Base-by-base conservation (phyloP, 495 filamentous ascomycete species). In the Trichocladium uniseriatum region DNA sequence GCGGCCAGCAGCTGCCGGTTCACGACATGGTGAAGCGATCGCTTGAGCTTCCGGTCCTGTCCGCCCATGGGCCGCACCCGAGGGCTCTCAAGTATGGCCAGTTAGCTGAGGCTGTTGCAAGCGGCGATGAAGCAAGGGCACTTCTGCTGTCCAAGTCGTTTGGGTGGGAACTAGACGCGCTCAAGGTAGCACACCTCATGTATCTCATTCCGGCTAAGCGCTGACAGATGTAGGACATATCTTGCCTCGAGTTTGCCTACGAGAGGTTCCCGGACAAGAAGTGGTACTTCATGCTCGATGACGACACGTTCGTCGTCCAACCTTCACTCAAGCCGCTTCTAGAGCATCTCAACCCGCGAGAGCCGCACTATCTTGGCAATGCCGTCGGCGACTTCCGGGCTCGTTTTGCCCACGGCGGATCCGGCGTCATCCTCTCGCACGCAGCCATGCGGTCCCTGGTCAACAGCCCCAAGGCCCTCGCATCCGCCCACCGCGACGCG, bases 371-470 rank as follows among this genome's bases (percentile, higher is more conserved):
- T 51, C 49, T 75, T n/a, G 72, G 72, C n/a, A 75, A 72, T 41
- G 67, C 70, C 3, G 70, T 74, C 3, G 72, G 72, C 21, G 71
- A 71, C 43, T 75, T 64, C 53, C 63, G 62, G 24, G 59, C 57
- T 2, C 69, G 72, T 40, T 75, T 75, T 51, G 70, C 71, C 13
- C 72, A 75, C 48, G 72, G 72, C 7, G 71, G 72, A 6, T 74
- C 71, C 5, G 66, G 64, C 15, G 57, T 73, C 16, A 53, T 73
- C 22, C 53, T 75, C 11, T 74, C 71, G 0, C 66, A 65, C 20
- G 71, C 63, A 7, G 60, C 71, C 47, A 60, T 75, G 45, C 55
- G 50, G 9, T 44, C 52, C 13, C 54, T 74, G 14, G 63, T 64
- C 29, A 57, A 59, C 14, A 57, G 66, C 46, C 64, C 64, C 0